A percentile compares a stretch with the other conserved stretches of the same genome.
Conservation (phyloP, 139 green algal species). For the Chlorella vulgaris region DNA sequence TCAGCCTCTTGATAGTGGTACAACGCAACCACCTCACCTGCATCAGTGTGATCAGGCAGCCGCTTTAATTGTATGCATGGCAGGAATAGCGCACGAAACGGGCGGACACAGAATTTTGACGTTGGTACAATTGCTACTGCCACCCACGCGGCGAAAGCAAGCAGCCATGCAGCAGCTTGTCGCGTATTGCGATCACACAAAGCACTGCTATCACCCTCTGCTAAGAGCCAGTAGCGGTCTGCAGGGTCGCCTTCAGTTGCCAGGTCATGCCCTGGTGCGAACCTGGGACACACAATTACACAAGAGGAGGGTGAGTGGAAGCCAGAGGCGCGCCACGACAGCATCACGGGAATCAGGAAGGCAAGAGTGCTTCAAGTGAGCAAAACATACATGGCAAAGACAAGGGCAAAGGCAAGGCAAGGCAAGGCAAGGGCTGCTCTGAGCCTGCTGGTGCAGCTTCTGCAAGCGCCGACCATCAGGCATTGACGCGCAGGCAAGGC, state of each 20-base stretch:
- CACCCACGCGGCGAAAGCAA: too few species aligned
- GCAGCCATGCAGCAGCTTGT: too few species aligned
- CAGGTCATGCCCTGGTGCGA: constrained; percentile 36
- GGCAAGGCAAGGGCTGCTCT: background rate
- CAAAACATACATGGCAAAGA: background rate
- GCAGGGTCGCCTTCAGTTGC: constrained; percentile 37
- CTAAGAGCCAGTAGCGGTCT: constrained; percentile 40
- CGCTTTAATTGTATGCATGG: background rate
- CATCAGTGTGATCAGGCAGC: background rate
- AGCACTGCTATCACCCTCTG: constrained; percentile 26
- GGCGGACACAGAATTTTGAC: too few species aligned
- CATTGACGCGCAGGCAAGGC: background rate
- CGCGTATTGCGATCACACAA: background rate
- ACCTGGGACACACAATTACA: background rate
- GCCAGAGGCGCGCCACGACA: background rate
- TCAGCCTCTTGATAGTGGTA: constrained; percentile 28
- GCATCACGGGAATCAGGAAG: too few species aligned
- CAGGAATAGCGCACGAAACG: background rate
- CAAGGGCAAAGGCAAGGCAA: background rate
- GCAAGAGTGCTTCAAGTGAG: background rate
- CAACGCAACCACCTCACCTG: constrained; percentile 38
- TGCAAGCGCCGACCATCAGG: background rate
- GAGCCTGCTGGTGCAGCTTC: too few species aligned
- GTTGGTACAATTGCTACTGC: too few species aligned
- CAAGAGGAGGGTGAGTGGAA: background rate